Base-by-base conservation (phyloP, 2,329 filamentous ascomycete genomes). In the Claviceps spartinae region DNA sequence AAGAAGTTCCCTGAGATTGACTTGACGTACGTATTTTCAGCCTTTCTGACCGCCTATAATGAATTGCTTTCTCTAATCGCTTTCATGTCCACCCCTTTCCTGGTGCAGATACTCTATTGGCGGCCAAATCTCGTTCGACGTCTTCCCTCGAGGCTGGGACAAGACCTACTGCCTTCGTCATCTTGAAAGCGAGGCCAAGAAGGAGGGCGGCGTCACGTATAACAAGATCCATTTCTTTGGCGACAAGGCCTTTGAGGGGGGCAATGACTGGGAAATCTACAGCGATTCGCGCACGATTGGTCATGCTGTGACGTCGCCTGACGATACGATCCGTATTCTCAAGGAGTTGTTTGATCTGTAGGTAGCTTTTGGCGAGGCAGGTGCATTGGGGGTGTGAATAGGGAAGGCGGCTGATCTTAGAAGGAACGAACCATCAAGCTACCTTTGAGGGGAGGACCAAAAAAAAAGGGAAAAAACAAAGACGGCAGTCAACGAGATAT, bases 81-180 rank as follows among this genome's bases (percentile, higher is more conserved):
- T 34, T 34, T 34, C 30, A 11, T 11, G 30, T 34, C 30, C 30
- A 34, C 30, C 3, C 30, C 9, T 34, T 34, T 34, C 2, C 11
- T 34, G 40, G 2, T 4, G 11, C 47, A 90, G 86, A 54, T 96
- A 85, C 76, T 91, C 88, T 57, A 95, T 98, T 62, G 93, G 93
- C 61, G 93, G 93, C 50, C 88, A 96, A 67, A 96, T 98, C 70
- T 96, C 90, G 54, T 98, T 98, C 69, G 93, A 98, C 66, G 86
- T 97, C 62, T 98, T 98, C 78, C 93, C 93, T 57, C 80, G 75
- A 2, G 93, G 93, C 64, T 98, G 93, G 93, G 93, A 98, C 74
- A 98, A 97, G 82, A 95, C 88, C 9, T 98, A 95, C 78, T 96
- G 90, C 73, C 76, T 97, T 59, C 75, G 80, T 61, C 90, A 96